Evolutionary conservation across 257 asterid genomes (phyloP).

Genomic region (Galeopsis tetrahit): DNA sequence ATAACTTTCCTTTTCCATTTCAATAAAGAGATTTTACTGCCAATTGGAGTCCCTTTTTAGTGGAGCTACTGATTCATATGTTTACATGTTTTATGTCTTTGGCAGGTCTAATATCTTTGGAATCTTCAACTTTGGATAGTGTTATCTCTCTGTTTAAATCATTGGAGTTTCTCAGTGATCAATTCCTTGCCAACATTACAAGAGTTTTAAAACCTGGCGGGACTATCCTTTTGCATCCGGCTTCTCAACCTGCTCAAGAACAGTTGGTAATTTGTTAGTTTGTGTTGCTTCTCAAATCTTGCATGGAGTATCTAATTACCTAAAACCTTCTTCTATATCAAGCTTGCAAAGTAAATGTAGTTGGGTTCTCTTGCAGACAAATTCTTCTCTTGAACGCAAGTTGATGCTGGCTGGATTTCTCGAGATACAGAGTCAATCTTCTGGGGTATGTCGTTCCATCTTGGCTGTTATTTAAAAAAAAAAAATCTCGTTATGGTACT

Average conservation of each 20-base stretch:
- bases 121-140: constrained; percentile 61
- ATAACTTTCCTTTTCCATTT: neutral
- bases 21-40: neutral
- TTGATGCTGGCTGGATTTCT: constrained; percentile 78
- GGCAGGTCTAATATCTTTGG: constrained; percentile 60
- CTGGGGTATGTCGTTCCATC: constrained; percentile 58
- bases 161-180: constrained; percentile 57
- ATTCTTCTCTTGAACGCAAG: constrained; percentile 69
- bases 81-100: constrained; percentile 24
- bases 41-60: neutral
- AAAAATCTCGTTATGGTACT: neutral
- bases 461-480: neutral
- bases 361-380: constrained; percentile 49
- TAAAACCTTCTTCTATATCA: neutral
- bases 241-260: constrained; percentile 46
- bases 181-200: constrained; percentile 55
- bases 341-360: constrained; percentile 26
- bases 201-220: constrained; percentile 82
- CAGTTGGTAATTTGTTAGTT: constrained; percentile 44
- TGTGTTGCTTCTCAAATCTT: neutral
- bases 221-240: constrained; percentile 47
- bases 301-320: neutral
- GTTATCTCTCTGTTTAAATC: constrained; percentile 56
- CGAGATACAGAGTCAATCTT: constrained; percentile 58
- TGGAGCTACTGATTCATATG: constrained; percentile 13